Conservation (phyloP, 768 basidiomycete genomes). For the Lactarius sanguifluus region DNA sequence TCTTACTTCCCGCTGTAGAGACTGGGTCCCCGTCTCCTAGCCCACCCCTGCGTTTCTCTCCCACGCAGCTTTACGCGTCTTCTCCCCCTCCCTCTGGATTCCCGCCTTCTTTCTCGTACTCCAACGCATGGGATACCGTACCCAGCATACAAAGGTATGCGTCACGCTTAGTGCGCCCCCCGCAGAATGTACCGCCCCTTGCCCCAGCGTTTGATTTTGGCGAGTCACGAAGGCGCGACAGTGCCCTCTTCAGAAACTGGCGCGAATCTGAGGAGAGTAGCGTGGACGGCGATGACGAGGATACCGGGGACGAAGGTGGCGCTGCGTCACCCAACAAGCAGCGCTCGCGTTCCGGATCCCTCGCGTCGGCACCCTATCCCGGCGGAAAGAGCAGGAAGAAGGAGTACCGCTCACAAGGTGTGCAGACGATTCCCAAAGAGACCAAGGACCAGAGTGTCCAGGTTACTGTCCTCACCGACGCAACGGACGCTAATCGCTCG, state of each 20-base stretch:
- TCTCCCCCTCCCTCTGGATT: conserved; percentile 45
- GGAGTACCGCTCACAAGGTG: conserved; percentile 63
- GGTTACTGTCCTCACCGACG: conserved; percentile 39
- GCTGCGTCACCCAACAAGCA: conserved; percentile 31
- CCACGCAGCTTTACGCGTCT: conserved; percentile 31
- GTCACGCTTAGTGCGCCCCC: conserved; percentile 54
- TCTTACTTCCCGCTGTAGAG: conserved; percentile 15
- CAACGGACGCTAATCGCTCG: conserved; percentile 27
- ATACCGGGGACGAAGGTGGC: conserved; percentile 41
- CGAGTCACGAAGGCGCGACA: conserved; percentile 35
- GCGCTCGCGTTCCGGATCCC: conserved; percentile 36
- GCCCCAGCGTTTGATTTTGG: conserved; percentile 53
- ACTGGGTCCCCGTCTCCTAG: conserved; percentile 32
- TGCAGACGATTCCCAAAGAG: conserved; percentile 65
- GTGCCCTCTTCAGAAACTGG: conserved; percentile 45
- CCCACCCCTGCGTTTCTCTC: conserved; percentile 23
- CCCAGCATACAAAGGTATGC: conserved; percentile 81
- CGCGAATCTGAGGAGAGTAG: conserved; percentile 66
- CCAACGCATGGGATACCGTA: conserved; percentile 84
- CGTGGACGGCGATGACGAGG: conserved; percentile 80
- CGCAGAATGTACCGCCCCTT: conserved; percentile 40
- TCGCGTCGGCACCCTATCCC: conserved; percentile 39
- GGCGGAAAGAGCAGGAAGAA: conserved; percentile 44
- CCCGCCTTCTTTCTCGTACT: conserved; percentile 59
- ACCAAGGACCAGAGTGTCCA: conserved; percentile 60